These are phyloP conservation scores for Sugiyamaella mastotermitis DNA, from an alignment of 805 yeast species.

Conservation along the genomic window DNA sequence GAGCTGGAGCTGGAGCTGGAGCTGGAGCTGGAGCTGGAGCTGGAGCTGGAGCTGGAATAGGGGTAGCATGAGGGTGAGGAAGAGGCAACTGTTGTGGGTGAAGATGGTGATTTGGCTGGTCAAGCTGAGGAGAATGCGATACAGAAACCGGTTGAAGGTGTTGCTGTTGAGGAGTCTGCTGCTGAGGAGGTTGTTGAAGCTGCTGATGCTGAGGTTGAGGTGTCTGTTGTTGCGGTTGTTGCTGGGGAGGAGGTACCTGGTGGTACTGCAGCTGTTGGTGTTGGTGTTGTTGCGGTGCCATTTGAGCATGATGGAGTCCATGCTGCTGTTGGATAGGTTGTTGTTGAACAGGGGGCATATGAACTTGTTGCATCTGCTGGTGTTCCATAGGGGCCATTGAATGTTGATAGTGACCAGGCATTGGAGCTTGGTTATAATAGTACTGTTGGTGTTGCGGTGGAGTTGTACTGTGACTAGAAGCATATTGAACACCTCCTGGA, in stretches of 20 bases:
- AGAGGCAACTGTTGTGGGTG: slow-evolving; percentile 5
- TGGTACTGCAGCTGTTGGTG: slow-evolving; percentile 10
- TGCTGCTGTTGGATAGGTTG: slow-evolving; percentile 11
- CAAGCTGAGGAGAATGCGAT: not conserved
- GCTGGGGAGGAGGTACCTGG: slow-evolving; percentile 7
- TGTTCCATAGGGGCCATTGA: slow-evolving; percentile 4
- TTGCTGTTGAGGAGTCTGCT: slow-evolving; percentile 4
- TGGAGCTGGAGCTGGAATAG: slow-evolving; percentile 1
- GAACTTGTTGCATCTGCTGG: no score
- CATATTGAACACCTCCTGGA: not conserved
- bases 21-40: not conserved
- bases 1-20: slow-evolving; percentile 3
- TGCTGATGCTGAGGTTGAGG: slow-evolving; percentile 11
- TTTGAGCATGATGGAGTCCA: slow-evolving; percentile 12
- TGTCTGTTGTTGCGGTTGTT: slow-evolving; percentile 4
- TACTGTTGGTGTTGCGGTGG: slow-evolving; percentile 2
- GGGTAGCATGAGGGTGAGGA: slow-evolving; percentile 9
- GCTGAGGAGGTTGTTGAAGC: slow-evolving; percentile 9
- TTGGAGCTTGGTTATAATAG: not conserved
- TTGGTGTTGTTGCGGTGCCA: slow-evolving; percentile 6
- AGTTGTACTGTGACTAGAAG: not conserved
- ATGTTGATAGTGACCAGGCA: not conserved
- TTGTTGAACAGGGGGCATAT: no score
- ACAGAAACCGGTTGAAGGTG: slow-evolving; percentile 2
- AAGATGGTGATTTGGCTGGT: no score